A percentile compares a stretch with the other conserved stretches of the same genome.
Conservation (phyloP, 164 flowering plant genomes). For the Stephania japonica region DNA sequence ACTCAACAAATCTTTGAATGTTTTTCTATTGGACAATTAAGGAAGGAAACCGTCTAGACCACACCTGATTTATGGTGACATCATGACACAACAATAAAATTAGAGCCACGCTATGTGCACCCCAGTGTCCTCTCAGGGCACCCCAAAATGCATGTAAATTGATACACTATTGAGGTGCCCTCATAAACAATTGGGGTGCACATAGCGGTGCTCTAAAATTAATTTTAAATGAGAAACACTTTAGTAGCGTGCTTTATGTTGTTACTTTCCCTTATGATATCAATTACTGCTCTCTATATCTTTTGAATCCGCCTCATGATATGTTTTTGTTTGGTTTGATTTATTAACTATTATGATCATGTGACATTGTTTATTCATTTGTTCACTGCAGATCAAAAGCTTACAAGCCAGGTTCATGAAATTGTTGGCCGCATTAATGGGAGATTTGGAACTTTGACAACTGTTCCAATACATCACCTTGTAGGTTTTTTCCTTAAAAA, state of each 20-base stretch:
- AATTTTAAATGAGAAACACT: background rate
- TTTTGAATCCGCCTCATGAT: background rate
- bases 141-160: too few species aligned
- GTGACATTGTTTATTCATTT: background rate
- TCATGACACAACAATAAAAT: too few species aligned
- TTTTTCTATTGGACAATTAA: too few species aligned
- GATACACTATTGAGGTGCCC: too few species aligned
- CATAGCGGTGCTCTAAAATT: too few species aligned
- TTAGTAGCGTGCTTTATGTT: background rate
- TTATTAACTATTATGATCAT: background rate
- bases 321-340: background rate
- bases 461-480: slow-evolving; percentile 96
- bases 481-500: slow-evolving; percentile 25
- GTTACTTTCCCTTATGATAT: background rate
- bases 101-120: too few species aligned
- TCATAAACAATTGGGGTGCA: too few species aligned
- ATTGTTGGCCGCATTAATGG: slow-evolving; percentile 97
- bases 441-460: slow-evolving; percentile 79
- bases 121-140: too few species aligned
- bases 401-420: slow-evolving; percentile 95
- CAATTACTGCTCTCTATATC: background rate
- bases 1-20: too few species aligned
- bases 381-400: slow-evolving; percentile 71
- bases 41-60: too few species aligned
- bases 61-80: too few species aligned